Conservation (phyloP, 805 yeast genomes). For the Metschnikowia continentalis region DNA sequence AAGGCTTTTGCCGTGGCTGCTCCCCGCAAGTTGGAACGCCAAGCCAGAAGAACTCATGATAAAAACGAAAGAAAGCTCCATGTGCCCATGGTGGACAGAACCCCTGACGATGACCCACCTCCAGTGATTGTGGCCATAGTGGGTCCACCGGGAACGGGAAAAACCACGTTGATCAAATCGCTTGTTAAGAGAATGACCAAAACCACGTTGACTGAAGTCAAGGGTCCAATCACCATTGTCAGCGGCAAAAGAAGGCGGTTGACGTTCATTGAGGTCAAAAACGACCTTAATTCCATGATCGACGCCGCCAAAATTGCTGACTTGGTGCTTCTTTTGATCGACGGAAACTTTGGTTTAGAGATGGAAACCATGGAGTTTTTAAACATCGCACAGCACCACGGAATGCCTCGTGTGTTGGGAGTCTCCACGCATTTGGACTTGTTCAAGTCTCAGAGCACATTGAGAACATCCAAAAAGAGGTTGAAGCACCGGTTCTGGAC, state of each 20-base stretch:
- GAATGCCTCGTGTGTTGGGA: slow-evolving; percentile 96
- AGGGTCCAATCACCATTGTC: slow-evolving; percentile 96
- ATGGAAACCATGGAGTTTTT: slow-evolving; percentile 99
- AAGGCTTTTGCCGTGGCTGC: slow-evolving; percentile 45
- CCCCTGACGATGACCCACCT: slow-evolving; percentile 97
- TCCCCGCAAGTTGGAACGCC: slow-evolving; percentile 81
- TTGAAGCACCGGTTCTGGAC: slow-evolving; percentile 97
- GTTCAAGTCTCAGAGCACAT: slow-evolving; percentile 82
- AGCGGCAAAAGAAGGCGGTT: slow-evolving; percentile 90
- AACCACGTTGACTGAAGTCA: slow-evolving; percentile 77
- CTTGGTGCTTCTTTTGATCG: slow-evolving; percentile 80
- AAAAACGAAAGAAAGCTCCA: slow-evolving; percentile 78
- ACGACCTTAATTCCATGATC: slow-evolving; percentile 91
- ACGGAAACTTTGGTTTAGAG: slow-evolving; percentile 96
- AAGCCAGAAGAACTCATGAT: slow-evolving; percentile 83
- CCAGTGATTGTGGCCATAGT: slow-evolving; percentile 95
- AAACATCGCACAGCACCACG: slow-evolving; percentile 95
- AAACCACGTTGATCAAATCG: slow-evolving; percentile 87
- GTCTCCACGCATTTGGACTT: slow-evolving; percentile 93
- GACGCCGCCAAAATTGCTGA: slow-evolving; percentile 96
- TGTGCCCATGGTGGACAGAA: slow-evolving; percentile 96
- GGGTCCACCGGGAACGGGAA: slow-evolving; percentile 99
- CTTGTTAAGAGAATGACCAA: slow-evolving; percentile 84
- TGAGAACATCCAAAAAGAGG: slow-evolving; percentile 86
- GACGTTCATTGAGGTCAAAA: slow-evolving; percentile 88